A percentile compares a stretch with the other conserved stretches of the same genome.
Conservation (phyloP, 2,329 filamentous ascomycete genomes). For the Paraphoma sp. region DNA sequence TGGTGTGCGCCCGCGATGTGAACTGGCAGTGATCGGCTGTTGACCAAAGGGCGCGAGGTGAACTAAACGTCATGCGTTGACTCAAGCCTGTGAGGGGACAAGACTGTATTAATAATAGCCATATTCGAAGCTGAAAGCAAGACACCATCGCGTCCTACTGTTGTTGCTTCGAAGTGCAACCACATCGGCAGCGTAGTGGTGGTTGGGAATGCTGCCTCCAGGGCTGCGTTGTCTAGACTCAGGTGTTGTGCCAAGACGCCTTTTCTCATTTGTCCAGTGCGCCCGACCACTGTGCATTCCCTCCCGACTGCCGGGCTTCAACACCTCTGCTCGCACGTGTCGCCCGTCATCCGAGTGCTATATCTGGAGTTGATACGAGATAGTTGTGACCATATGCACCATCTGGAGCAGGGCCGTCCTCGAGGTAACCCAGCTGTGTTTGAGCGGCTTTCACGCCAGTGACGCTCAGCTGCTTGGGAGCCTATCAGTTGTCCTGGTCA, state of each 20-base stretch:
- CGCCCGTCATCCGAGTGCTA: slow-evolving; percentile 25
- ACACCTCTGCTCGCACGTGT: slow-evolving; percentile 25
- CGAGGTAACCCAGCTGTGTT: slow-evolving; percentile 36
- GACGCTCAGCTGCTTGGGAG: slow-evolving; percentile 32
- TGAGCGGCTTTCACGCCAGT: slow-evolving; percentile 25
- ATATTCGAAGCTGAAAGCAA: slow-evolving; percentile 21
- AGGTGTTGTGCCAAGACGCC: slow-evolving; percentile 19
- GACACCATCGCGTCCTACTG: slow-evolving; percentile 6
- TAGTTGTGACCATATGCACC: slow-evolving; percentile 14
- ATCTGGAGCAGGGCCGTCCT: slow-evolving; percentile 34
- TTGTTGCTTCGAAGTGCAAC: slow-evolving; percentile 14
- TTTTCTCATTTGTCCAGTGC: slow-evolving; percentile 14
- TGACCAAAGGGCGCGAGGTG: slow-evolving; percentile 15
- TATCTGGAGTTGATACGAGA: slow-evolving; percentile 33
- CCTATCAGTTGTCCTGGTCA: slow-evolving; percentile 36
- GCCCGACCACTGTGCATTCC: slow-evolving; percentile 11
- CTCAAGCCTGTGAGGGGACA: slow-evolving; percentile 3
- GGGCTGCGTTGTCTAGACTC: slow-evolving; percentile 5
- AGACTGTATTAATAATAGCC: slow-evolving; percentile 24
- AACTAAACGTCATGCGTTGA: slow-evolving; percentile 21
- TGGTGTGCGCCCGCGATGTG: slow-evolving; percentile 19
- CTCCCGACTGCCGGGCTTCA: slow-evolving; percentile 21
- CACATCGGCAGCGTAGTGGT: slow-evolving; percentile 8
- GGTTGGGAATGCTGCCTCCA: slow-evolving; percentile 8
- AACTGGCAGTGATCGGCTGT: slow-evolving; percentile 20